These are phyloP conservation scores for Capronia coronata DNA, from an alignment of 2,329 filamentous ascomycete genomes.

Conservation along the genomic window DNA sequence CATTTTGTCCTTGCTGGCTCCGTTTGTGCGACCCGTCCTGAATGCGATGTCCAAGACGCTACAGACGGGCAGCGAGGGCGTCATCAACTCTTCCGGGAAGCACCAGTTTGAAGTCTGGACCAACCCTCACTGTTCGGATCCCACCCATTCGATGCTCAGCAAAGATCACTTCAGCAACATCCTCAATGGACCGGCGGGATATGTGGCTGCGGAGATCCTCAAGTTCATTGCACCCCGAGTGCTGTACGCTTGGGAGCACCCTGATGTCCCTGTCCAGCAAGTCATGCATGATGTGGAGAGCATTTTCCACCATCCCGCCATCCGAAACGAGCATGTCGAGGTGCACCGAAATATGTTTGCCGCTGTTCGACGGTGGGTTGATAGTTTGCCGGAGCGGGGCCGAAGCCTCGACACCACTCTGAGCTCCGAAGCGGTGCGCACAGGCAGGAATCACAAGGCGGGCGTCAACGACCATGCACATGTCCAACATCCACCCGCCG, in stretches of 20 bases:
- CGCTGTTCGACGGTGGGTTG: slow-evolving; percentile 74
- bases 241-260: slow-evolving; percentile 88
- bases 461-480: slow-evolving; percentile 26
- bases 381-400: slow-evolving; percentile 60
- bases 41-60: slow-evolving; percentile 74
- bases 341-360: slow-evolving; percentile 85
- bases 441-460: slow-evolving; percentile 68
- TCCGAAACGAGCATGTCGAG: slow-evolving; percentile 67
- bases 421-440: slow-evolving; percentile 72
- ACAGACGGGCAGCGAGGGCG: slow-evolving; percentile 74
- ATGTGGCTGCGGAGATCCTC: slow-evolving; percentile 66
- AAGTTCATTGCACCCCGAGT: slow-evolving; percentile 83
- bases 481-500: slow-evolving; percentile 4
- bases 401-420: slow-evolving; percentile 67
- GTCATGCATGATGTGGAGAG: slow-evolving; percentile 73
- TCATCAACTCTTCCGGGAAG: slow-evolving; percentile 61
- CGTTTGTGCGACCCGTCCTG: slow-evolving; percentile 88
- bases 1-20: slow-evolving; percentile 80
- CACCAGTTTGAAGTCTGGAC: slow-evolving; percentile 76
- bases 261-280: slow-evolving; percentile 72
- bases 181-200: slow-evolving; percentile 69
- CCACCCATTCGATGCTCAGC: slow-evolving; percentile 74
- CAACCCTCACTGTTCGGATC: slow-evolving; percentile 66
- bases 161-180: slow-evolving; percentile 81
- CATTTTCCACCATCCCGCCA: slow-evolving; percentile 84